Base-by-base conservation (phyloP, 148 eudicot species). In the Amaranthus palmeri region DNA sequence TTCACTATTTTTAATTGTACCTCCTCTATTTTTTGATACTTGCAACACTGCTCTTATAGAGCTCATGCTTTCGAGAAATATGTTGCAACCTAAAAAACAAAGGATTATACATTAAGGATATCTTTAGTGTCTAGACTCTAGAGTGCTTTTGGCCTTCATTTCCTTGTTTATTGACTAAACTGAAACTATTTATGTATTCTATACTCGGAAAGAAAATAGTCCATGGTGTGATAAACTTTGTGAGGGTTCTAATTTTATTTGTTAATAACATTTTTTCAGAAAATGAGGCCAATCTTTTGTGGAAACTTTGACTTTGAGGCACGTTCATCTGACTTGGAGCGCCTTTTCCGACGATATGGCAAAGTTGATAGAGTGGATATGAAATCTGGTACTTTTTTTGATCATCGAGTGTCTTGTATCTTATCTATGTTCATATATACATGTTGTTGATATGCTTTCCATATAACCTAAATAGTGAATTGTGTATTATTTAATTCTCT, bases 301-400 rank as follows among this genome's bases (percentile, higher is more conserved):
- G 90, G 88, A 59, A 87, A 85, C 74, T 81, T 84, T 51, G 90
- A 87, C 57, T 87, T 76, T 69, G 90, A 87, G 49, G 86, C 87
- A 15, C 81, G 85, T 3, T 72, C 84, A 46, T 82, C 86, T 54
- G 90, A 87, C 60, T 67, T 87, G 74, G 90, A 84, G 78, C 90
- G 90, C 14, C 81, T 87, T 51, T 87, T 87, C 69, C 78, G 71
- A 67, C 76, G 81, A 52, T 87, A 84, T 81, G 90, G 90, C 68
- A 87, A 83, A 66, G 86, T 87, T 77, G 90, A 87, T 54, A 82
- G 88, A 81, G 88, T 87, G 72, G 88, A 87, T 77, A 80, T 86
- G 87, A 86, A 86, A 71, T 79, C 84, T 61, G 90, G 90, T 86
- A 82, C 75, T 69, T 61, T 69, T 70, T 42, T 70, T 2, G 10